phyloP scores from a whole-genome alignment of 148 eudicot species.

The Amaranthus hypochondriacus region DNA sequence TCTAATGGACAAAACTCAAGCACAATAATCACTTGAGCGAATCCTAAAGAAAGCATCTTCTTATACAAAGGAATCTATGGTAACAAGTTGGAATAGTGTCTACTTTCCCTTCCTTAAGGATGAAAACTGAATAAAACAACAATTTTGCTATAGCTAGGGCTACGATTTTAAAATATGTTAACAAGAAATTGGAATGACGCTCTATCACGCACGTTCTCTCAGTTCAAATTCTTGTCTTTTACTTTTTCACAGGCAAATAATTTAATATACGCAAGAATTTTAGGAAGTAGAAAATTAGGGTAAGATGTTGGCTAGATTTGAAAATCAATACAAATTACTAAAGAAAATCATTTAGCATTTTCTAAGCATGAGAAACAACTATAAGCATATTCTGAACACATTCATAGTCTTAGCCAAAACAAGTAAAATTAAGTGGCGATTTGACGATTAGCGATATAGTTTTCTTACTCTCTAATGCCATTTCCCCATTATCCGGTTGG shows the following conservation, averaged over 20 bases:
- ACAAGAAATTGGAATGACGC: neutral
- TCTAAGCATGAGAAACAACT: neutral
- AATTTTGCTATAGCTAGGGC: too few relatives aligned
- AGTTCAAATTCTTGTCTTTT: neutral
- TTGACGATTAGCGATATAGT: neutral
- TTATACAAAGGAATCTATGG: too few relatives aligned
- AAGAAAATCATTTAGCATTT: neutral
- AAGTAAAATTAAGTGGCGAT: neutral
- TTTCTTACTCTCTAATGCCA: constrained; percentile 90
- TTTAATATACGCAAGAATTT: neutral
- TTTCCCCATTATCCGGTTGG: constrained; percentile 98
- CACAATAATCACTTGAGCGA: too few relatives aligned
- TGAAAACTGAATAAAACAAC: too few relatives aligned
- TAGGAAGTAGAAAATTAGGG: neutral
- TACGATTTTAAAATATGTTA: too few relatives aligned
- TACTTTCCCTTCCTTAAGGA: too few relatives aligned
- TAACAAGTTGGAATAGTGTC: too few relatives aligned
- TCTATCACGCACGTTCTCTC: neutral
- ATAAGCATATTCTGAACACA: neutral
- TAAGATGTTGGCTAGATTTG: neutral
- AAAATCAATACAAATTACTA: neutral
- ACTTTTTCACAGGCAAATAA: neutral
- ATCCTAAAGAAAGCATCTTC: too few relatives aligned
- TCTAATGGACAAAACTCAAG: too few relatives aligned
- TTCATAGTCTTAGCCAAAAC: neutral